Evolutionary conservation across 164 flowering plant genomes (phyloP).

Genomic region (Paratinospora sagittata): DNA sequence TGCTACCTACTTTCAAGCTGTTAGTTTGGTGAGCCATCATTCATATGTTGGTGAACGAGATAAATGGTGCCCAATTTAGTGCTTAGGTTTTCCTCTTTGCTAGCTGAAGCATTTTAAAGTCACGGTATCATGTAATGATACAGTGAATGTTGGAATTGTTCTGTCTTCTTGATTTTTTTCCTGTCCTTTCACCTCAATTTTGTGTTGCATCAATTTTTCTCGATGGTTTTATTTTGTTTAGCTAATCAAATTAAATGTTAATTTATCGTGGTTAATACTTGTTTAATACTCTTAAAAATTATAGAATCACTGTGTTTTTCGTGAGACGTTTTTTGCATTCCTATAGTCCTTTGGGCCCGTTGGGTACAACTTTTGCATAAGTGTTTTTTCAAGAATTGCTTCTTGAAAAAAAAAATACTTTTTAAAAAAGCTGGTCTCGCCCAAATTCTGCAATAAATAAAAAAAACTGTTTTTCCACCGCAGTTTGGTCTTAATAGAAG

Average conservation of each 20-base stretch:
- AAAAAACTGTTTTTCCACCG: no score
- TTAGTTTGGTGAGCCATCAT: neutral
- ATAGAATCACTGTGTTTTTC: no score
- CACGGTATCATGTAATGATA: neutral
- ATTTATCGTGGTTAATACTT: neutral
- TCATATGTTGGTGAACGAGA: neutral
- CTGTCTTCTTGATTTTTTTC: neutral
- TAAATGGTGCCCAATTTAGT: neutral
- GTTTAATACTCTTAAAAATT: neutral
- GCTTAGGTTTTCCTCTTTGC: neutral
- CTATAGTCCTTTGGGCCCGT: no score
- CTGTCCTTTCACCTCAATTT: neutral
- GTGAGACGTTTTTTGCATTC: neutral
- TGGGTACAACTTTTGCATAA: no score
- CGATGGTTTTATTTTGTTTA: neutral
- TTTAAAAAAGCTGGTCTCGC: no score
- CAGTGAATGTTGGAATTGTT: neutral
- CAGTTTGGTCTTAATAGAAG: no score
- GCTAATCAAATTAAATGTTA: neutral
- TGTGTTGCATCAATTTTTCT: neutral
- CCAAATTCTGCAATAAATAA: no score
- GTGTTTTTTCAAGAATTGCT: no score
- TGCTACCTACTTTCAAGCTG: slow-evolving; percentile 6
- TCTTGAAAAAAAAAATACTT: no score
- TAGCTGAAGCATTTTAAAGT: neutral